Evolutionary conservation across 345 rosid species (phyloP).

Genomic region (Acer negundo): DNA sequence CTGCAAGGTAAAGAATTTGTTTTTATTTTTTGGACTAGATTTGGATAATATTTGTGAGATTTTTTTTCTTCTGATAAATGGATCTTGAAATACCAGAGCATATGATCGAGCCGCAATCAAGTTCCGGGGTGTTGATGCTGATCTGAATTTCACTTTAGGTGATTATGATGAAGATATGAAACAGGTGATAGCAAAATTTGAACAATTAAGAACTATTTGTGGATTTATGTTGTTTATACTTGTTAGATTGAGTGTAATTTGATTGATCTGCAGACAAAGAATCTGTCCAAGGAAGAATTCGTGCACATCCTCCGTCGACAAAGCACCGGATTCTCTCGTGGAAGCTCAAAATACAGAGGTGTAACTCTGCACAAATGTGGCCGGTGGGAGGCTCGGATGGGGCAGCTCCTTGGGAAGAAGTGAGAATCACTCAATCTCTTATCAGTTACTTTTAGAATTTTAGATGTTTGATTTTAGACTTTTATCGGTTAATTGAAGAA

Average conservation of each 20-base stretch:
- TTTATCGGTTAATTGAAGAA: neutral
- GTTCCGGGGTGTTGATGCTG: conserved; percentile 73
- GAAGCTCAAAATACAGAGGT: conserved; percentile 63
- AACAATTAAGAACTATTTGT: neutral
- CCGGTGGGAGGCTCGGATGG: conserved; percentile 63
- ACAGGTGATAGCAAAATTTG: conserved; percentile 37
- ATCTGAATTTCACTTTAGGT: conserved; percentile 52
- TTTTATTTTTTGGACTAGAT: neutral
- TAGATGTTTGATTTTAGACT: too few relatives aligned
- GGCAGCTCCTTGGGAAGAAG: conserved; percentile 65
- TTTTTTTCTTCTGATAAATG: conserved; percentile 18
- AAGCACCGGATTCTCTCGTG: conserved; percentile 65
- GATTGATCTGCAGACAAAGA: conserved; percentile 40
- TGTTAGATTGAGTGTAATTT: neutral
- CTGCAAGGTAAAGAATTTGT: conserved; percentile 62
- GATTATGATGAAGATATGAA: conserved; percentile 62
- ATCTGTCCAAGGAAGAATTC: conserved; percentile 59
- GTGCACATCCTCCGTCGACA: conserved; percentile 64
- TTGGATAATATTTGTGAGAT: neutral
- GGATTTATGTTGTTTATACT: neutral
- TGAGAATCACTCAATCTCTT: conserved; percentile 28
- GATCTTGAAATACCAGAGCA: conserved; percentile 37
- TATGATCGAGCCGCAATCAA: conserved; percentile 82
- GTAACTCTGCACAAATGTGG: conserved; percentile 59
- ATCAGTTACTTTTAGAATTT: neutral